Conservation (phyloP, 106 monocot species). For the Narthecium ossifragum region DNA sequence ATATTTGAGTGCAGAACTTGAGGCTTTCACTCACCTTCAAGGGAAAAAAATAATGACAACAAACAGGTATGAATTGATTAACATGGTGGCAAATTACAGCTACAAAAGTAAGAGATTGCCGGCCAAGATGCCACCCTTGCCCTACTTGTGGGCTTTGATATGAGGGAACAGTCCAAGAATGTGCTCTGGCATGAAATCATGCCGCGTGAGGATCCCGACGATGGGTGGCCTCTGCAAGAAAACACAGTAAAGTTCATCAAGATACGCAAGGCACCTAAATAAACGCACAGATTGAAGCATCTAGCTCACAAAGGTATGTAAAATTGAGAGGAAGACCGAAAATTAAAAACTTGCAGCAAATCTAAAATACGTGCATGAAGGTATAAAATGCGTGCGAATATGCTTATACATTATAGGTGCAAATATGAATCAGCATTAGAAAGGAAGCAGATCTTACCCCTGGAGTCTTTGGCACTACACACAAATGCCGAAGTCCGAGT, state of each 20-base stretch:
- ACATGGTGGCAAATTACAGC: neutral
- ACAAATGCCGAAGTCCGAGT: conserved; percentile 63
- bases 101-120: too few relatives aligned
- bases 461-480: conserved; percentile 63
- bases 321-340: too few relatives aligned
- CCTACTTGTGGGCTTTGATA: conserved; percentile 38
- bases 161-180: conserved; percentile 69
- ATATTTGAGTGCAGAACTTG: neutral
- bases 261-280: conserved; percentile 17
- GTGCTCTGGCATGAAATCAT: conserved; percentile 92
- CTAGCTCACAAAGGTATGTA: neutral
- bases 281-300: neutral
- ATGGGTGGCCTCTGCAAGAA: conserved; percentile 54
- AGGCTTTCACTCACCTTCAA: neutral
- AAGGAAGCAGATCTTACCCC: conserved; percentile 32
- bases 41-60: neutral
- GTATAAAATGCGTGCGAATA: neutral
- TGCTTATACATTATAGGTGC: neutral
- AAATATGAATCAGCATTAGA: neutral
- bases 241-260: conserved; percentile 2
- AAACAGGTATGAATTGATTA: neutral
- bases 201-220: conserved; percentile 83
- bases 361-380: neutral
- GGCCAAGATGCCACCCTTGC: too few relatives aligned
- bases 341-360: too few relatives aligned